Conservation (phyloP, 108 stramenopile species). For the Nannochloropsis oceanica region DNA sequence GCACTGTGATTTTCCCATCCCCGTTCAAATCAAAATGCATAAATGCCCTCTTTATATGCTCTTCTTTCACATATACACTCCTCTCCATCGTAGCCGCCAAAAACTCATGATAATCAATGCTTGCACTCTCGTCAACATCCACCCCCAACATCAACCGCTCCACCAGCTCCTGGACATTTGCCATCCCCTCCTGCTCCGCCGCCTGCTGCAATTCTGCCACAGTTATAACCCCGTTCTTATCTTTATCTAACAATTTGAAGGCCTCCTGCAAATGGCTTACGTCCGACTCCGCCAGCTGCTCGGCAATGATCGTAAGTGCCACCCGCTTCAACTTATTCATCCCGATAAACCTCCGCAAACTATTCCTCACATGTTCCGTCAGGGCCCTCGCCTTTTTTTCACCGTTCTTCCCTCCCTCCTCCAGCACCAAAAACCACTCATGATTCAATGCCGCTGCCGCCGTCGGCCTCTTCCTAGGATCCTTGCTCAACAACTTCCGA, state of each 20-base stretch:
- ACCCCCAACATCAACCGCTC: conserved; percentile 12
- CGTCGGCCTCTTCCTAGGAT: conserved; percentile 15
- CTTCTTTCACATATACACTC: conserved; percentile 30
- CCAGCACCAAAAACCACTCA: not conserved
- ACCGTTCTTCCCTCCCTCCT: not conserved
- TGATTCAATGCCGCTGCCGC: not conserved
- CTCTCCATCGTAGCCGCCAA: conserved; percentile 35
- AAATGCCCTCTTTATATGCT: conserved; percentile 28
- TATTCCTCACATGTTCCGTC: conserved; percentile 15
- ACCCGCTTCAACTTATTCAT: conserved; percentile 28
- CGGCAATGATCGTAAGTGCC: conserved; percentile 34
- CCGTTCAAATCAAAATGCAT: conserved; percentile 19
- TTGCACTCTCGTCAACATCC: conserved; percentile 23
- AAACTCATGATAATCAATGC: conserved; percentile 29
- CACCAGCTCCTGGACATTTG: conserved; percentile 17
- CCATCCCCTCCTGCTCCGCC: conserved; percentile 6
- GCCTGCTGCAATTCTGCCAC: conserved; percentile 30
- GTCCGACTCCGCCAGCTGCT: conserved; percentile 37
- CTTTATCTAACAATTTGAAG: conserved; percentile 12
- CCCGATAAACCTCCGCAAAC: conserved; percentile 24
- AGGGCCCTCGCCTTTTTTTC: conserved; percentile 2
- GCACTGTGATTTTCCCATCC: conserved; percentile 40
- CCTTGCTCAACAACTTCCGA: conserved; percentile 18
- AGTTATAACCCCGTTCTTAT: conserved; percentile 22
- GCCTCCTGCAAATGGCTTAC: conserved; percentile 18